Base-by-base conservation (phyloP, 2,329 filamentous ascomycete genomes). In the Stenocarpella maydis region DNA sequence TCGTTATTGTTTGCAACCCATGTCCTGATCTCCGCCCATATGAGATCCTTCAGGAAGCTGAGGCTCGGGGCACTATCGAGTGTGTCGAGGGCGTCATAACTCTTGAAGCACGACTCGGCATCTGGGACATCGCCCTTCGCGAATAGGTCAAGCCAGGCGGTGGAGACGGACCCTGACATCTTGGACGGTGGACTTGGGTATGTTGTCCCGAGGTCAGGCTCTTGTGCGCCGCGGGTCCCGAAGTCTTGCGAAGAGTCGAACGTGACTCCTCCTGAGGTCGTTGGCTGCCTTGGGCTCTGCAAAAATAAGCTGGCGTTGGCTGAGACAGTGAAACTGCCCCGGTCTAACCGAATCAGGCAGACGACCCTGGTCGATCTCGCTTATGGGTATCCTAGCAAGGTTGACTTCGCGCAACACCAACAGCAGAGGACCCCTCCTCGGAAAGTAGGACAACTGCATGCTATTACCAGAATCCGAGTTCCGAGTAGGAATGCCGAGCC, bases 1-100 rank as follows among this genome's bases (percentile, higher is more conserved):
- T 67, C 65, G 41, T 28, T 58, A 43, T 67, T 67, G 34, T 67
- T 67, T 15, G 65, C 65, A 5, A 67, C 65, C 65, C 65, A 67
- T 31, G 52, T 41, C n/a, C 65, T 24, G 53, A 67, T 67, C 43
- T 60, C 65, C 2, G 43, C 43, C 65, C 65, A 67, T 8, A 67
- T 31, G 15, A 67, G 19, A 17, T 67, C 53, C 31, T 67, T 67
- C 5, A 67, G 52, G 12, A 67, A 67, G 52, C 41, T 31, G 10
- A 67, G 52, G n/a, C 31, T 24, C 8, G 65, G 43, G 31, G 26
- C n/a, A n/a, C 10, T 37, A 24, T 67, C 52, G 10, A 67, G 65
- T 14, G 28, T 49, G 52, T 41, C 34, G 65, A 67, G 65, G 28
- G 65, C 41, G 10, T 67, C 65, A 43, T 67, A 67, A 26, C 65